A percentile compares a stretch with the other conserved stretches of the same genome.
Conservation (phyloP, 2,329 filamentous ascomycete genomes). For the Fusarium pseudograminearum region DNA sequence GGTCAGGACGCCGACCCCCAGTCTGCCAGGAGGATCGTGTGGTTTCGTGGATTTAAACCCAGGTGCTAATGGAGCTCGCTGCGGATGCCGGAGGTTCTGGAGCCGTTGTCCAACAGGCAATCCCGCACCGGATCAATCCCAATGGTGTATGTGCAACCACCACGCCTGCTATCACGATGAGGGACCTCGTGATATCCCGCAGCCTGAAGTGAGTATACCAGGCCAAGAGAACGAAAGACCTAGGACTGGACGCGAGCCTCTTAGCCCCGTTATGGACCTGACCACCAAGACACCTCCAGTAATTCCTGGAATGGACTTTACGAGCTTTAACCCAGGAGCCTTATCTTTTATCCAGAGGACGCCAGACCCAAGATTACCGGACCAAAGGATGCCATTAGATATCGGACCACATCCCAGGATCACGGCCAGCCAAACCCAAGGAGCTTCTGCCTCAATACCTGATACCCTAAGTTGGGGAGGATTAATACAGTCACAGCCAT, state of each 20-base stretch:
- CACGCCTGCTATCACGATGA: constrained; percentile 73
- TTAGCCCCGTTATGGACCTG: constrained; percentile 66
- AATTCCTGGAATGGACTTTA: constrained; percentile 57
- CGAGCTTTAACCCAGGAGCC: constrained; percentile 51
- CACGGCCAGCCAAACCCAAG: constrained; percentile 34
- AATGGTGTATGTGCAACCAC: constrained; percentile 72
- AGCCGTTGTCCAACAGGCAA: constrained; percentile 56
- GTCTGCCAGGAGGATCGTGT: constrained; percentile 66
- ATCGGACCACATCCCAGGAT: constrained; percentile 30
- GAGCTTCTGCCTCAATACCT: constrained; percentile 57
- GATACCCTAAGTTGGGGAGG: constrained; percentile 68
- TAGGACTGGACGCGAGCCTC: constrained; percentile 60
- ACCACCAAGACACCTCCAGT: constrained; percentile 55
- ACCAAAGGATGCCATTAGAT: constrained; percentile 47
- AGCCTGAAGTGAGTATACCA: constrained; percentile 44
- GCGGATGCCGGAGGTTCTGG: constrained; percentile 73
- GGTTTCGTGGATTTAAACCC: constrained; percentile 68
- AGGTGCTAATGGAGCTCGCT: constrained; percentile 64
- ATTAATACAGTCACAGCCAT: constrained; percentile 56
- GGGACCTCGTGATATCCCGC: constrained; percentile 44
- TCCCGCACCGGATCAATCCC: constrained; percentile 57
- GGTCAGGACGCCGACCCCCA: constrained; percentile 44
- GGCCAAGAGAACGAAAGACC: constrained; percentile 68
- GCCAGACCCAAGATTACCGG: constrained; percentile 40
- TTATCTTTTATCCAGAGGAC: constrained; percentile 54